A percentile compares a stretch with the other conserved stretches of the same genome.
These are phyloP conservation scores for Diospyros lotus DNA, from an alignment of 148 eudicot species.

Conservation along the genomic window DNA sequence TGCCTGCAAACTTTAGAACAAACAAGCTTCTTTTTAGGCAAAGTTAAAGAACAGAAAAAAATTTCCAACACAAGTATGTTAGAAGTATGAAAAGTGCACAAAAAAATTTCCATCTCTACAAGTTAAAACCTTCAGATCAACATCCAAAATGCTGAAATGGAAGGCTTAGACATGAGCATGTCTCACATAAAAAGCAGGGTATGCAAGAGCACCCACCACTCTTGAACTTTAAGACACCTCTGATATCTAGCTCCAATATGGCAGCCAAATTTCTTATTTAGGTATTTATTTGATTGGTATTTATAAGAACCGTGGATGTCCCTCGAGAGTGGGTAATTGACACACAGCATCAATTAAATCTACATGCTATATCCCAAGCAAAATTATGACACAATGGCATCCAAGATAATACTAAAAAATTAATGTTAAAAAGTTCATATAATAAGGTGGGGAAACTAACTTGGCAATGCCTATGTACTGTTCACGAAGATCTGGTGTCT, in stretches of 20 bases:
- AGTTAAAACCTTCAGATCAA: neutral
- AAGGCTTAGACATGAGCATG: neutral
- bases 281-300: neutral
- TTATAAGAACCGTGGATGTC: neutral
- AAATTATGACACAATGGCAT: too few relatives aligned
- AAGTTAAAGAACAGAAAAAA: neutral
- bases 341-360: too few relatives aligned
- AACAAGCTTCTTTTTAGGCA: neutral
- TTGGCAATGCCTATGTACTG: conserved; percentile 73
- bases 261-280: too few relatives aligned
- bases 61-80: neutral
- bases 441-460: conserved; percentile 31
- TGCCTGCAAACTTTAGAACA: conserved; percentile 58
- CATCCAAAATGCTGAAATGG: neutral
- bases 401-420: too few relatives aligned
- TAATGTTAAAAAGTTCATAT: too few relatives aligned
- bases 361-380: too few relatives aligned
- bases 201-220: neutral
- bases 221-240: neutral
- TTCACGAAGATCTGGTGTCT: conserved; percentile 68
- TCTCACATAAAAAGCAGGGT: neutral
- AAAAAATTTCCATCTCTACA: neutral
- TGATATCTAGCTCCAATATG: neutral
- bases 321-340: neutral
- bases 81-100: neutral